A percentile compares a stretch with the other conserved stretches of the same genome.
Evolutionary conservation across 2,329 filamentous ascomycete genomes (phyloP).

Genomic region (Domatiomyces catenatus): DNA sequence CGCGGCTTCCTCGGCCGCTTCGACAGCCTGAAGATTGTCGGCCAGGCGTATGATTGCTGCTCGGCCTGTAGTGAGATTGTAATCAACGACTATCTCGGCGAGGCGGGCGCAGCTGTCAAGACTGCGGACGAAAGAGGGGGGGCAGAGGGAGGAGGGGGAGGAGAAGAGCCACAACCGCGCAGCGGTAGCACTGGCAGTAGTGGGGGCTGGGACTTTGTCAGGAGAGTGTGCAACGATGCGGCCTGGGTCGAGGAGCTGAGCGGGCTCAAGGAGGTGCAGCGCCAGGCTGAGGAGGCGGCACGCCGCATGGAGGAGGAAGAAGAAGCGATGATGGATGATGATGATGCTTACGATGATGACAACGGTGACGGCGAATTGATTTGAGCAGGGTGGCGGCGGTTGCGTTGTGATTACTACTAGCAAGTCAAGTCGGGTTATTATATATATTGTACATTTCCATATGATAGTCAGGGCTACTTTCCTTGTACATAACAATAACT

Average conservation of each 20-base stretch:
- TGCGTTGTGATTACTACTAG: too few relatives aligned
- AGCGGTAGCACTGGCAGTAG: background rate
- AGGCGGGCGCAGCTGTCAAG: conserved; percentile 12
- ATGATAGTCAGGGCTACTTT: too few relatives aligned
- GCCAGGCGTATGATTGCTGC: conserved; percentile 45
- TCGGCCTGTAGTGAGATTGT: conserved; percentile 46
- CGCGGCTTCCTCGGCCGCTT: conserved; percentile 48
- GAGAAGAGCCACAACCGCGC: background rate
- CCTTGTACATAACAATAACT: too few relatives aligned
- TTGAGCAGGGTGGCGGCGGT: conserved; percentile 10
- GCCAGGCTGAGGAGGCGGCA: conserved; percentile 30
- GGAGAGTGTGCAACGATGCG: conserved; percentile 42
- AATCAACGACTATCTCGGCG: conserved; percentile 35
- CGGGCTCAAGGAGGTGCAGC: conserved; percentile 42
- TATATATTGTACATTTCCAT: too few relatives aligned
- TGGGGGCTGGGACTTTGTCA: conserved; percentile 44
- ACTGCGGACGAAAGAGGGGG: background rate
- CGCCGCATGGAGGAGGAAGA: conserved; percentile 30
- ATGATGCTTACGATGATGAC: conserved; percentile 20
- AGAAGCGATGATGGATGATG: conserved; percentile 15
- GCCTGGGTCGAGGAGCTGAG: conserved; percentile 50
- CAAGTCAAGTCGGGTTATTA: too few relatives aligned
- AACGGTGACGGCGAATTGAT: conserved; percentile 23
- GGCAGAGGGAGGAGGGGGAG: background rate
- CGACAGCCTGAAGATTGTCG: conserved; percentile 41